Evolutionary conservation across 139 green algal genomes (phyloP).

Genomic region (Coelastrella sp.): DNA sequence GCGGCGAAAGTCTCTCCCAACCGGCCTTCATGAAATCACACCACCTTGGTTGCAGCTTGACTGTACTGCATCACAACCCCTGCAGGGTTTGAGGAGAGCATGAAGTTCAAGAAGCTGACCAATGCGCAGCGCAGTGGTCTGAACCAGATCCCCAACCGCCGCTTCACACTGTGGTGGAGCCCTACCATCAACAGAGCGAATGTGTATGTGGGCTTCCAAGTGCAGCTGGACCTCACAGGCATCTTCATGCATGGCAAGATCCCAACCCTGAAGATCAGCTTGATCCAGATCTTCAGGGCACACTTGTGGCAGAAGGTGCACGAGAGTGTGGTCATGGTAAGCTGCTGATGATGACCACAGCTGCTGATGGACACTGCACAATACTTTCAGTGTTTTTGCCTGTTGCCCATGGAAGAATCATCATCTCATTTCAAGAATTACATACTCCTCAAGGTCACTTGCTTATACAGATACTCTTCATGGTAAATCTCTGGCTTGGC

Average conservation of each 20-base stretch:
- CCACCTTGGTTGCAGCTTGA: too few relatives aligned
- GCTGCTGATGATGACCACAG: neutral
- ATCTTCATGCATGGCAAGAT: constrained; percentile 99
- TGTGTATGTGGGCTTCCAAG: constrained; percentile 99
- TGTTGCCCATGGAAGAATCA: too few relatives aligned
- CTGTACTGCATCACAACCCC: neutral
- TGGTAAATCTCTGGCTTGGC: neutral
- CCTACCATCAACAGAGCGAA: constrained; percentile 99
- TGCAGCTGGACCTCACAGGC: constrained; percentile 99
- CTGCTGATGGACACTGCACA: too few relatives aligned
- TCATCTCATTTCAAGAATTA: too few relatives aligned
- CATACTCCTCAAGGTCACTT: neutral
- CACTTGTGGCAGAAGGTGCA: constrained; percentile 99
- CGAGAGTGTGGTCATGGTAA: constrained; percentile 96
- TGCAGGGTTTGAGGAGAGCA: constrained; percentile 89
- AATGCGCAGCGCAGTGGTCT: constrained; percentile 97
- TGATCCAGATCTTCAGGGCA: constrained; percentile 99
- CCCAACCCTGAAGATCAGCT: constrained; percentile 99
- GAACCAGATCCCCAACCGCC: constrained; percentile 99
- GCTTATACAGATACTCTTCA: neutral
- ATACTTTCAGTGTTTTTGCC: too few relatives aligned
- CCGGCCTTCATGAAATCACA: too few relatives aligned
- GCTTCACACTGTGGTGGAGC: constrained; percentile 99
- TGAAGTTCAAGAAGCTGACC: constrained; percentile 99
- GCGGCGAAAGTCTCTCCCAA: too few relatives aligned